Evolutionary conservation across 805 yeast species (phyloP).

Genomic region (Saccharomycopsis amapae): DNA sequence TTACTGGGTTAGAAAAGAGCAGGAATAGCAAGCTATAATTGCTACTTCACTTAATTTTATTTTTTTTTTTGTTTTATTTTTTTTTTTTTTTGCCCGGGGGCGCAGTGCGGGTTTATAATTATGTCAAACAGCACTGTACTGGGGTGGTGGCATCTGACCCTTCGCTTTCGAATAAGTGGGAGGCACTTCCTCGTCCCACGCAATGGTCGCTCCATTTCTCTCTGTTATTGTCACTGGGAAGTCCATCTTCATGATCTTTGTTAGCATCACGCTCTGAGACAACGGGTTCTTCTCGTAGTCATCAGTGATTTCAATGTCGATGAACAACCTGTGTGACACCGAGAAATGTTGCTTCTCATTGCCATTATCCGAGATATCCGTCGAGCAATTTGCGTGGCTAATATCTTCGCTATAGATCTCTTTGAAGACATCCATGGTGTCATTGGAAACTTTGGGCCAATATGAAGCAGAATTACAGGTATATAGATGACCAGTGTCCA

Average conservation of each 20-base stretch:
- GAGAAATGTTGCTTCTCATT: background rate
- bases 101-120: no score
- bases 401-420: background rate
- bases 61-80: no score
- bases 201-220: background rate
- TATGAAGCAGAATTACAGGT: background rate
- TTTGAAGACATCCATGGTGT: background rate
- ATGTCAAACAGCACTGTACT: no score
- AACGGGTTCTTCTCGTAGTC: background rate
- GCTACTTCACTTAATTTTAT: no score
- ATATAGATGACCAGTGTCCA: slow-evolving; percentile 3
- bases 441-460: background rate
- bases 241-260: background rate
- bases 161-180: no score
- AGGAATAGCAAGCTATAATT: no score
- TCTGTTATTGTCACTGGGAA: slow-evolving; percentile 7
- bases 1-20: no score
- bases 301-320: slow-evolving; percentile 5
- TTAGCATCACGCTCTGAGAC: background rate
- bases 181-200: slow-evolving; percentile 9
- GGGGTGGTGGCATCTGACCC: no score
- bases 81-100: no score
- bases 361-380: no score
- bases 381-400: slow-evolving; percentile 3
- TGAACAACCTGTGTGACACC: slow-evolving; percentile 3